Evolutionary conservation across 1,139 yeast genomes (phyloP).

Genomic region (Candida tropicalis): DNA sequence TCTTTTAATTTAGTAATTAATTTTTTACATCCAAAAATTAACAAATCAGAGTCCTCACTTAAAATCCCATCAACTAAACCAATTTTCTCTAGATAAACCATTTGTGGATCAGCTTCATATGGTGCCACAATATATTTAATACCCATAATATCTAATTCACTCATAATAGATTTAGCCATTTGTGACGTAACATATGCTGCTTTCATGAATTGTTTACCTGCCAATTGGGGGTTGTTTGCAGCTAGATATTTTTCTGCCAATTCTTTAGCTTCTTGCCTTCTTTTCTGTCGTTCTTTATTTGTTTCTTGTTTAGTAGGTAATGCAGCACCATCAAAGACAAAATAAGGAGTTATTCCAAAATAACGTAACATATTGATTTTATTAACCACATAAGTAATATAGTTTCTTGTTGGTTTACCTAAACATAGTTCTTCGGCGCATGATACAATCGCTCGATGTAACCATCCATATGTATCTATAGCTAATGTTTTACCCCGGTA

Average conservation of each 20-base stretch:
- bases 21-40: conserved; percentile 80
- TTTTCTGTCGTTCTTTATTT: conserved; percentile 61
- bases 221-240: conserved; percentile 58
- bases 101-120: conserved; percentile 96
- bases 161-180: conserved; percentile 87
- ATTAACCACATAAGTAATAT: conserved; percentile 60
- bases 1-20: conserved; percentile 83
- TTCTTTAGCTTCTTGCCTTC: conserved; percentile 58
- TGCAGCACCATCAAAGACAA: conserved; percentile 93
- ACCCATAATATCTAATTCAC: conserved; percentile 58
- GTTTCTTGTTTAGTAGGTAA: conserved; percentile 80
- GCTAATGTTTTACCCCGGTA: conserved; percentile 82
- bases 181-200: conserved; percentile 87
- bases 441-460: conserved; percentile 80
- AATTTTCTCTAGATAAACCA: conserved; percentile 81
- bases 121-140: conserved; percentile 91
- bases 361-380: conserved; percentile 66
- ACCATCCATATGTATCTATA: conserved; percentile 96
- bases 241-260: conserved; percentile 53
- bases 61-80: conserved; percentile 84
- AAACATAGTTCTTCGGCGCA: conserved; percentile 85
- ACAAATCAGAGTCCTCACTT: conserved; percentile 92
- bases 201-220: conserved; percentile 71
- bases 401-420: conserved; percentile 69
- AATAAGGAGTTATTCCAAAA: conserved; percentile 76